phyloP scores from a whole-genome alignment of 352 stramenopile species.

The Pythium phragmiticola region DNA sequence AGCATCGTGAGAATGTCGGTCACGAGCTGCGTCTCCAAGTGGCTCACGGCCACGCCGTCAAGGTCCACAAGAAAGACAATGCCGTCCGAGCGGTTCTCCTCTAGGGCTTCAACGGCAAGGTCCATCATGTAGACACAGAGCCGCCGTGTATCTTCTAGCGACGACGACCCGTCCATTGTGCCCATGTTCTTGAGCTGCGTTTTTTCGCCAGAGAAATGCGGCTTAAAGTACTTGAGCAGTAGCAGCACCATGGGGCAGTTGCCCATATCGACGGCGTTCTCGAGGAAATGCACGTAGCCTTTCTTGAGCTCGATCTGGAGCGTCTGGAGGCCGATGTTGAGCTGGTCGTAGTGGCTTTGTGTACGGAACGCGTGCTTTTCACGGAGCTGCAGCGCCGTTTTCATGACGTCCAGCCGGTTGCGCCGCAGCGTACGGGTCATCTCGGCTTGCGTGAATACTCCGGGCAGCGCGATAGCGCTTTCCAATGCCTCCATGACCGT shows the following conservation, averaged over 20 bases:
- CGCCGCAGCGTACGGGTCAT: conserved; percentile 60
- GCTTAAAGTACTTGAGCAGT: conserved; percentile 62
- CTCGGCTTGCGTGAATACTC: conserved; percentile 50
- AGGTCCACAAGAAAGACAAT: conserved; percentile 72
- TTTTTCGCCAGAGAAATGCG: conserved; percentile 55
- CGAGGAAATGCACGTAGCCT: conserved; percentile 71
- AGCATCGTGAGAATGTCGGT: conserved; percentile 60
- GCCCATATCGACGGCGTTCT: conserved; percentile 46
- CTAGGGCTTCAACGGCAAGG: conserved; percentile 68
- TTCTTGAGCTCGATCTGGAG: conserved; percentile 70
- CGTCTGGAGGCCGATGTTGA: conserved; percentile 60
- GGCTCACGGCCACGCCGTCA: conserved; percentile 40
- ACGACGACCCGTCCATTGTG: conserved; percentile 56
- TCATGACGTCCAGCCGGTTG: conserved; percentile 68
- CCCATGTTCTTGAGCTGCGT: conserved; percentile 55
- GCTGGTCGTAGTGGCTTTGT: conserved; percentile 47
- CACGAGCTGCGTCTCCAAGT: conserved; percentile 64
- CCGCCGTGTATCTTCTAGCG: conserved; percentile 60
- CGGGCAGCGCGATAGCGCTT: conserved; percentile 64
- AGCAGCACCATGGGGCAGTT: conserved; percentile 62
- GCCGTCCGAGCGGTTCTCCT: conserved; percentile 58
- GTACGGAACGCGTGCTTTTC: conserved; percentile 60
- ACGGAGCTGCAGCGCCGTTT: conserved; percentile 60
- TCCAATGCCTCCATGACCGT: conserved; percentile 63
- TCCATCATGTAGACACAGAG: conserved; percentile 80